Evolutionary conservation across 2,329 filamentous ascomycete species (phyloP).

Genomic region (Aspergillus ochraceoroseus): DNA sequence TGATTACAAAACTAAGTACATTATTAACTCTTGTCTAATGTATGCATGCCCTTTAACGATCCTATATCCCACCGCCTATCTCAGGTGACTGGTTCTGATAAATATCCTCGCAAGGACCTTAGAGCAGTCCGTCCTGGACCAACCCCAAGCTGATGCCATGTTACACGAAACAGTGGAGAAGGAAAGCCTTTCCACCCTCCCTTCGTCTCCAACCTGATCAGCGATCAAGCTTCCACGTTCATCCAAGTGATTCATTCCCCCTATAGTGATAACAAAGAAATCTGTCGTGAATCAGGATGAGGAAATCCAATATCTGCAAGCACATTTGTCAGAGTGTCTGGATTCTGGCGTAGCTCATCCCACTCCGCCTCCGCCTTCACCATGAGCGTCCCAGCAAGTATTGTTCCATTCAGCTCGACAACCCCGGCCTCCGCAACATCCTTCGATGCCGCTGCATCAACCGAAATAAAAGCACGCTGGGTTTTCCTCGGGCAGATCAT

Average conservation of each 20-base stretch:
- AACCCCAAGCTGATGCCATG: too few relatives aligned
- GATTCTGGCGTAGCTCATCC: conserved; percentile 44
- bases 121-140: too few relatives aligned
- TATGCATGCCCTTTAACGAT: too few relatives aligned
- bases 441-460: conserved; percentile 34
- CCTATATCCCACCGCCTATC: too few relatives aligned
- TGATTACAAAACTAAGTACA: too few relatives aligned
- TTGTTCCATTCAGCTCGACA: conserved; percentile 54
- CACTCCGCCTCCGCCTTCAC: conserved; percentile 54
- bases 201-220: too few relatives aligned
- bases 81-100: too few relatives aligned
- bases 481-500: conserved; percentile 49
- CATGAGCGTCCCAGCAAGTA: conserved; percentile 56
- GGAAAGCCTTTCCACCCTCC: too few relatives aligned
- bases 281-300: conserved; percentile 18
- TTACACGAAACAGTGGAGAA: too few relatives aligned
- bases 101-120: too few relatives aligned
- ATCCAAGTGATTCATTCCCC: too few relatives aligned
- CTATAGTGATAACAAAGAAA: conserved; percentile 18
- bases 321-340: conserved; percentile 42
- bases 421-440: conserved; percentile 34
- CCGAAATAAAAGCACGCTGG: conserved; percentile 43
- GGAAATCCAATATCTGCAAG: conserved; percentile 43
- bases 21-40: too few relatives aligned
- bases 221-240: neutral